Base-by-base conservation (phyloP, 2,329 filamentous ascomycete species). In the Chrysosporium keratinophilum region DNA sequence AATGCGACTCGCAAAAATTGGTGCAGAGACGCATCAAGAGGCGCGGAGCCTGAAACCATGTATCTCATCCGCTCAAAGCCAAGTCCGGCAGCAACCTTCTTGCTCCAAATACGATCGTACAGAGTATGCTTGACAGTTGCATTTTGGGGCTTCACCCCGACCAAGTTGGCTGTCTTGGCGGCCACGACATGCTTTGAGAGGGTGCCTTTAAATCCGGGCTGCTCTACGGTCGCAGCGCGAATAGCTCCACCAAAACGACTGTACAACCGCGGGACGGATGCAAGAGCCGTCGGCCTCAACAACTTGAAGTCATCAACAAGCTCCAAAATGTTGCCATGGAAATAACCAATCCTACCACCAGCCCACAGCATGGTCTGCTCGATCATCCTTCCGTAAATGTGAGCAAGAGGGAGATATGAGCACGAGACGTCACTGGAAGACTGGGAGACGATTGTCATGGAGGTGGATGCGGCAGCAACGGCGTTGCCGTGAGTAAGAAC, bases 281-380 rank as follows among this genome's bases (percentile, higher is more conserved):
- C 82, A 69, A 98, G 88, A 10, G 79, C 78, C 11, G 85, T 93
- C 0, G 93, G 93, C 56, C 83, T 81, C 54, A 98, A 76, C 39
- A 88, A 69, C 75, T 97, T 95, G 72, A 98, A 71, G 65, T 98
- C 93, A 55, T 98, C 93, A 0, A 94, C 83, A 15, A 98, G 75
- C 59, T 87, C 86, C 11, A 86, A 67, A 58, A 96, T 84, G 65
- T 96, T 88, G 52, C 93, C 93, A 62, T 93, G 88, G 79, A 96
- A 98, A 70, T 91, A 98, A 11, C 91, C 93, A 62, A 96, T 83
- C 7, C 81, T 74, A 34, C 80, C 81, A 52, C 88, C 90, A 50
- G 80, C 77, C 63, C 85, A 81, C 14, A 96, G 75, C 12, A 81
- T 79, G 2, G 77, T 75, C 67, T 94, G 86, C 67, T 98, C 93